These are phyloP conservation scores for Alternaria tenuissima DNA, from an alignment of 2,329 filamentous ascomycete genomes.

Conservation along the genomic window DNA sequence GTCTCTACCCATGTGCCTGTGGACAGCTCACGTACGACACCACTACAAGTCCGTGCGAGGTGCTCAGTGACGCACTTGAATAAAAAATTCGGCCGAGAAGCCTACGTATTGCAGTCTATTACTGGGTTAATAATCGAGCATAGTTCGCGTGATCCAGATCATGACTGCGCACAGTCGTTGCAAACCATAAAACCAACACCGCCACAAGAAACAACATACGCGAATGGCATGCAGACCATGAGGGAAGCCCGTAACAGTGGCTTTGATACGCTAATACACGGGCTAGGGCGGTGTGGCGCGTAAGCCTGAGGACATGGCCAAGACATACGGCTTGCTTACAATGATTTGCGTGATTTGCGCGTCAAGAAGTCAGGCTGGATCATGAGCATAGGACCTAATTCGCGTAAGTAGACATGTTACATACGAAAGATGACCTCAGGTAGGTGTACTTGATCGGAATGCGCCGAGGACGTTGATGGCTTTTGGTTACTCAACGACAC, in stretches of 20 bases:
- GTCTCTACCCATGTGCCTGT: not conserved
- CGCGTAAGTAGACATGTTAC: not conserved
- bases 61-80: not conserved
- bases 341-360: not conserved
- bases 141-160: too few species aligned
- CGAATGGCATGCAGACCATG: not conserved
- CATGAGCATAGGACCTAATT: not conserved
- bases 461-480: not conserved
- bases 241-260: not conserved
- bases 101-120: not conserved
- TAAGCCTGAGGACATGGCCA: slow-evolving; percentile 14
- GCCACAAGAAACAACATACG: not conserved
- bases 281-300: not conserved
- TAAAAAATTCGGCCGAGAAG: not conserved
- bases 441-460: not conserved
- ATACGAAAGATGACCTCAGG: not conserved
- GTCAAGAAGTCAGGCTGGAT: not conserved
- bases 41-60: not conserved
- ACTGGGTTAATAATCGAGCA: not conserved
- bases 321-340: slow-evolving; percentile 19
- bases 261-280: not conserved
- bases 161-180: not conserved
- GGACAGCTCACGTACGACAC: not conserved
- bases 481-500: slow-evolving; percentile 4
- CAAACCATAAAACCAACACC: not conserved